Evolutionary conservation across 495 filamentous ascomycete genomes (phyloP), one percentile per base, ranked within the genome.

Genomic region (Podospora tetraspora): DNA sequence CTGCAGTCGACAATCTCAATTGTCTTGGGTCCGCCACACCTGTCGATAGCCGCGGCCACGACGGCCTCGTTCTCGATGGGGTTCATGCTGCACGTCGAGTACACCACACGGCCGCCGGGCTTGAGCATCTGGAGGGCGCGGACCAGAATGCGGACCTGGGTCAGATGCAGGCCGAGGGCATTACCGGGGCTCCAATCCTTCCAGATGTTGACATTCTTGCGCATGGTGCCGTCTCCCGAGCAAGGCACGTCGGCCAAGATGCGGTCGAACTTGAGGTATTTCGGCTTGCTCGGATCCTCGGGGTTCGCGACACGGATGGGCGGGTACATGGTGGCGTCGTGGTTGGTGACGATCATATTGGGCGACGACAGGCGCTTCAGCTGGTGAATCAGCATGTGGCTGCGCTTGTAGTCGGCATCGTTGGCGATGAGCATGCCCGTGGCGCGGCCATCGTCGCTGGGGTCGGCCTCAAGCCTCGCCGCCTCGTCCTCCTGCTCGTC

Each of bases 11-110:
- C 74, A 59, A 99, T 88, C 61, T 87, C 82, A 43, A 98, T 90
- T 72, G 94, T 96, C 25, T 86, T 84, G 2, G 86, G 75, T 10
- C 95, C 95, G 68, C 95, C 95, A 73, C 94, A 98, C 57, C 93
- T 86, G 68, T 93, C 91, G 72, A 98, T 96, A 4, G 96, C 94
- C 3, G 84, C 78, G 16, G 79, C 79, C 66, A 99, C 80, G 23
- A 98, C 93, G n/a, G 96, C 91, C 81, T 99, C 95, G 74, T 99
- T 96, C 78, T 99, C 95, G 24, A 98, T 84, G 0, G 95, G 94
- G 78, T 97, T 99, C 90, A 99, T 91, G 78, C 92, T 96, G 82
- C 95, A 99, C 19, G 95, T 98, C 8, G 94, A 97, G 80, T 98
- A 99, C 29, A 98, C 93, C 10, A 97, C 90, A 60, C 92, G 87